Conservation (phyloP, 2,329 filamentous ascomycete genomes). For the Zymoseptoria crescenta region DNA sequence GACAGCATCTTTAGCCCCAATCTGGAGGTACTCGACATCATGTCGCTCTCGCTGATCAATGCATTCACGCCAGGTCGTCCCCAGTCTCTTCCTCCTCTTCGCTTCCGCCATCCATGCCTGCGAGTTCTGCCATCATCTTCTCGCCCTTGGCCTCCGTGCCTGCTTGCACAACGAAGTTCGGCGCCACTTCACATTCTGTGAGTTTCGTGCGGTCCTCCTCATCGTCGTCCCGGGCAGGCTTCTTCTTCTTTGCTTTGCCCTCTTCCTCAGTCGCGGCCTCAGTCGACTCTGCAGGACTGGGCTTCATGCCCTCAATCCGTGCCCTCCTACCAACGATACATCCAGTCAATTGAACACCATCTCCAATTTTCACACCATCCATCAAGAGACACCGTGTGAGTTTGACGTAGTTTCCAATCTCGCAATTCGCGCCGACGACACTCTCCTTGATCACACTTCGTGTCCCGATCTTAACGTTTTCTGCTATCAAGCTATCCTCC, state of each 20-base stretch:
- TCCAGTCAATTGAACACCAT: conserved; percentile 74
- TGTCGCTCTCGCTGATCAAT: not conserved
- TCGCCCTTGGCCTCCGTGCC: conserved; percentile 58
- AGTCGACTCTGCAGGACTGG: conserved; percentile 7
- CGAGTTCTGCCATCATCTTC: conserved; percentile 50
- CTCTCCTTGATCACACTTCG: conserved; percentile 88
- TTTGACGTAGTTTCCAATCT: conserved; percentile 77
- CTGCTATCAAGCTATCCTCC: conserved; percentile 72
- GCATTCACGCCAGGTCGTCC: not conserved
- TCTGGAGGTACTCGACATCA: not conserved
- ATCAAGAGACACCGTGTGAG: conserved; percentile 83
- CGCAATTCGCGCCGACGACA: conserved; percentile 79
- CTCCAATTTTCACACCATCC: conserved; percentile 81
- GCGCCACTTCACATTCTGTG: conserved; percentile 86
- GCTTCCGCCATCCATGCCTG: conserved; percentile 27
- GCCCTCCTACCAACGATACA: conserved; percentile 78
- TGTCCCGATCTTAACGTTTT: conserved; percentile 83
- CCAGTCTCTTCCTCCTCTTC: conserved; percentile 15
- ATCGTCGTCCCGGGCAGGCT: conserved; percentile 45
- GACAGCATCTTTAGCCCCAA: too few relatives aligned
- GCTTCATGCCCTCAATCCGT: conserved; percentile 60
- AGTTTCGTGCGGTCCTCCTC: conserved; percentile 46
- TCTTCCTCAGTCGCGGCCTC: conserved; percentile 33
- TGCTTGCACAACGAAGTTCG: conserved; percentile 73
- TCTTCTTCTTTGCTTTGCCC: conserved; percentile 39